phyloP scores from a whole-genome alignment of 2,329 filamentous ascomycete species.

The Blastomyces parvus region DNA sequence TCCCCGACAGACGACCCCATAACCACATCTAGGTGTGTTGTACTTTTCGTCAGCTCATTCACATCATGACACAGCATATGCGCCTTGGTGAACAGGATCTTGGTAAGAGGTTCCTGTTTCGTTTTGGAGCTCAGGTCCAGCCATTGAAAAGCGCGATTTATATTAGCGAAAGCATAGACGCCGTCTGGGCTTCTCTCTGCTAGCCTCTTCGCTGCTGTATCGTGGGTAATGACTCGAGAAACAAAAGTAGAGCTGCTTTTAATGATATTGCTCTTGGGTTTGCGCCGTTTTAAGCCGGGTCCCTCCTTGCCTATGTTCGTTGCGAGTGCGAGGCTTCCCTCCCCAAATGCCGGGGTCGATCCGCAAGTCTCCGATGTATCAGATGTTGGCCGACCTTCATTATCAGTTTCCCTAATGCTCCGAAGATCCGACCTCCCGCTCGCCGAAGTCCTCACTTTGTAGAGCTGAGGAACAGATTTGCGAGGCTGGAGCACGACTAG shows the following conservation, averaged over 20 bases:
- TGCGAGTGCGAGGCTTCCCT: constrained; percentile 67
- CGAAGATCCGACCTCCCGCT: constrained; percentile 28
- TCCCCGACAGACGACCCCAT: constrained; percentile 96
- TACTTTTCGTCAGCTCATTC: constrained; percentile 69
- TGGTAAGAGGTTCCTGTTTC: constrained; percentile 80
- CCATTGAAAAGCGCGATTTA: constrained; percentile 95
- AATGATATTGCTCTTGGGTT: constrained; percentile 96
- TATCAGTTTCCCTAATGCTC: constrained; percentile 53
- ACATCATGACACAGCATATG: constrained; percentile 93
- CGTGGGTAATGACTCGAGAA: constrained; percentile 88
- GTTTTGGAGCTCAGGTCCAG: constrained; percentile 65
- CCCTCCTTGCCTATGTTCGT: constrained; percentile 55
- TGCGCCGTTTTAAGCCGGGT: constrained; percentile 61
- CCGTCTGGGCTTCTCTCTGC: constrained; percentile 69
- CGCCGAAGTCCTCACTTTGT: constrained; percentile 45
- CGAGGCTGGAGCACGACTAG: constrained; percentile 62
- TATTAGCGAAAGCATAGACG: constrained; percentile 84
- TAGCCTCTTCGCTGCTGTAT: constrained; percentile 66
- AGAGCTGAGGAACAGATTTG: constrained; percentile 37
- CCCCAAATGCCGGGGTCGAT: constrained; percentile 63
- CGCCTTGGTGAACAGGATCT: constrained; percentile 93
- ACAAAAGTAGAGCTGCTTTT: constrained; percentile 99
- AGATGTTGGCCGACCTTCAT: constrained; percentile 42
- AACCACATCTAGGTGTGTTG: constrained; percentile 75
- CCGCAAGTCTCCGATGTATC: constrained; percentile 36